Evolutionary conservation across 129 eudicot species (phyloP), one percentile per base, ranked within the genome.

Genomic region (Helianthus tuberosus): DNA sequence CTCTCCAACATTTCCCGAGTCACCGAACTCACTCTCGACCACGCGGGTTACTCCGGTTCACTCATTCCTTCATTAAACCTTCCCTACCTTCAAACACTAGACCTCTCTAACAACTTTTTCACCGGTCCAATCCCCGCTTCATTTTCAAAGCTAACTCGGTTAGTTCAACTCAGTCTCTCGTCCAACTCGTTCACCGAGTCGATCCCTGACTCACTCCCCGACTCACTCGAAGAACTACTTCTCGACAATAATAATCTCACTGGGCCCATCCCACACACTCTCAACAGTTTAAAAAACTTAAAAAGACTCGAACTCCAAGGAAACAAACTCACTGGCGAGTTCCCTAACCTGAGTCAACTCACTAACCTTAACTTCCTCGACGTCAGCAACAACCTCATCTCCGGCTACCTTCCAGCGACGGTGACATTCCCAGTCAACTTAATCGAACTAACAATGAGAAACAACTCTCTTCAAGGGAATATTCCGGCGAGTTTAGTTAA

Each of bases 1-100:
- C 11, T 61, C 36, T 52, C 79, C 29, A 51, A 69, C 48, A 2
- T 29, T 2, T 79, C 67, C 75, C 85, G 97, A 67, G 82, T 94
- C 71, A 89, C 93, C 54, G 99, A 95, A 39, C 85, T 95, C 85
- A 71, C 86, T 1, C 91, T 95, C 29, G 99, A 95, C 84, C 81
- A 77, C 5, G 91, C 97, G 15, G 87, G 94, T 66, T 94, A 94
- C 94, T 59, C 93, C 11, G 97, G 91, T 17, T 47, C 83, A 20
- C 89, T 91, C 64, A 0, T 53, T n/a, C 53, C 82, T 27, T 65
- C 87, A 36, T 89, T 77, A 83, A 79, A 80, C 74, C 84, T 91
- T 20, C 91, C 99, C 23, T 85, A 81, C 53, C 88, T 95, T 32
- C 86, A 86, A 29, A 79, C 79, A 0, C 79, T 95, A 16, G 96